phyloP scores from a whole-genome alignment of 148 eudicot species.

The Rhododendron mucronatum region DNA sequence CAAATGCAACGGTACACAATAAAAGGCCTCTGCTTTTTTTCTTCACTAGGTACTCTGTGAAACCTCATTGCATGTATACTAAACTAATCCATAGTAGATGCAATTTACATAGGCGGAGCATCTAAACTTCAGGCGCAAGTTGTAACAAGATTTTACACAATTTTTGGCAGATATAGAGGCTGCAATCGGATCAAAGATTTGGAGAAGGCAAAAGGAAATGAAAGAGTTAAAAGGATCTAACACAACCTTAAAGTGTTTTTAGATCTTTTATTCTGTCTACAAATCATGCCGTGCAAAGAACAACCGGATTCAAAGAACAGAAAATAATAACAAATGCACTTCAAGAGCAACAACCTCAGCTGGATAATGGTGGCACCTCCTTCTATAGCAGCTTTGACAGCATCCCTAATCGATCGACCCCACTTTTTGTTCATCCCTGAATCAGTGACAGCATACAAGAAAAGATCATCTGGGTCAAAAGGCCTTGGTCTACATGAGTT shows the following conservation, averaged over 20 bases:
- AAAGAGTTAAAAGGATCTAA: background rate
- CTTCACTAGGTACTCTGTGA: background rate
- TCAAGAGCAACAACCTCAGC: conserved; percentile 46
- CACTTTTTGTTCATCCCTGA: conserved; percentile 86
- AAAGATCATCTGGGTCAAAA: conserved; percentile 60
- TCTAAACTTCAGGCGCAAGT: background rate
- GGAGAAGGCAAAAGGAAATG: too few species aligned
- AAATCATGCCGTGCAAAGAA: background rate
- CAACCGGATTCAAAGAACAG: background rate
- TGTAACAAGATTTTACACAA: background rate
- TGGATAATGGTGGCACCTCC: conserved; percentile 94
- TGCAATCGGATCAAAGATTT: too few species aligned
- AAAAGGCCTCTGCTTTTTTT: background rate
- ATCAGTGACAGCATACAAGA: conserved; percentile 94
- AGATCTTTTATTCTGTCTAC: background rate
- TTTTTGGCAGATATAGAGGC: background rate
- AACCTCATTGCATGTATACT: background rate
- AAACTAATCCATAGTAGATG: background rate
- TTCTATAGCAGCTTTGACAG: conserved; percentile 78
- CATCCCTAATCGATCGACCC: conserved; percentile 78
- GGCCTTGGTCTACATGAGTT: conserved; percentile 25
- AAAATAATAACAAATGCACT: background rate
- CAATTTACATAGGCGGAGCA: background rate
- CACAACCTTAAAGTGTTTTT: background rate
- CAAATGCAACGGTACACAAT: background rate